Base-by-base conservation (phyloP, 2,329 filamentous ascomycete genomes). In the Aspergillus eucalypticola region DNA sequence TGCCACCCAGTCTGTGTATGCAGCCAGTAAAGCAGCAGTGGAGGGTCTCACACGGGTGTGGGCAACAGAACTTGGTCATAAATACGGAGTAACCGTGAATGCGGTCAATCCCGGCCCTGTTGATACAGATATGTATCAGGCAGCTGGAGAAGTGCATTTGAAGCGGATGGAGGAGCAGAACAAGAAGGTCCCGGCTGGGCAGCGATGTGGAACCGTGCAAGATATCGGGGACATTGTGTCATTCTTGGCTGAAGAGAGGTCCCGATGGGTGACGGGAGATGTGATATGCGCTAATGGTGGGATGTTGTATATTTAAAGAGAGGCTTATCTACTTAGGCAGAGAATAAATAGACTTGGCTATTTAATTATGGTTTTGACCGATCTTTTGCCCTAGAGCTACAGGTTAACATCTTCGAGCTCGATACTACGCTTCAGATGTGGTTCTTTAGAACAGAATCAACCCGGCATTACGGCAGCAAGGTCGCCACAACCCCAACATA, bases 31-130 rank as follows among this genome's bases (percentile, higher is more conserved):
- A 69, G 86, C 83, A 1, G 85, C 85, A 0, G 71, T 88, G 8
- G 86, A 88, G 70, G 81, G 83, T 39, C 85, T 88, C 82, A 87
- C 85, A n/a, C 77, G 85, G 19, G 82, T 83, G 0, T 88, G 85
- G 85, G 78, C 83, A 5, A 66, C 61, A 5, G 71, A 75, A 32
- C 52, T 74, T 42, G 66, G 69, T 0, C 66, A 64, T 5, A 64
- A 66, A 23, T 73, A 73, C 56, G 69, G 69, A 2, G 64, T 68
- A 51, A 74, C 72, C 2, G 68, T 74, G 2, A 74, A 73, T 49
- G 64, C 64, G 3, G 69, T 74, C 3, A 70, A 67, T 27, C 71
- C 71, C 0, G 71, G 71, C 8, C 69, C 71, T 1, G 67, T 69
- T 7, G 65, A 66, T 55, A 71, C 69, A 19, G 63, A 65, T 51